Evolutionary conservation across 2,329 filamentous ascomycete genomes (phyloP), one percentile per base, ranked within the genome.

Genomic region (Aspergillus carbonarius): DNA sequence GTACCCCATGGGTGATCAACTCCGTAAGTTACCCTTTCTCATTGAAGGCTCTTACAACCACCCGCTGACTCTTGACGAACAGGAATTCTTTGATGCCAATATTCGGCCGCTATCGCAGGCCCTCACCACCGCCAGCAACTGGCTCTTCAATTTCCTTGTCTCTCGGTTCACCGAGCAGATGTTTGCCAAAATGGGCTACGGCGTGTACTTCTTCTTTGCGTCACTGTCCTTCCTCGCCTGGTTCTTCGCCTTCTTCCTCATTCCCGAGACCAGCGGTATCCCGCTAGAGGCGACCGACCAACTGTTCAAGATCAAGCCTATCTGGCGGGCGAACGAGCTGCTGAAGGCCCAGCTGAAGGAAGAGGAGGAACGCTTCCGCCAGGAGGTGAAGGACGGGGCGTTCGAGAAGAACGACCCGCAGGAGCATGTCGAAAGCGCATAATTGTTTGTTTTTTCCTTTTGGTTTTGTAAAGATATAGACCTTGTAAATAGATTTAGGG

Each of bases 1-100:
- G 87, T 1, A 89, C 87, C 0, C 89, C 88, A 0, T 92, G 89
- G 89, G 88, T 92, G 20, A 76, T 90, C 68, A 90, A 90, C 78
- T 82, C 82, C 10, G 68, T 71, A 63, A 56, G 64, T 65, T 48
- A 18, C 4, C 30, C 17, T 8, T 32, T 42, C 1, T 8, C 4
- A 13, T 2, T 18, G 7, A 34, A 0, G 10, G 23, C 25, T 12
- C 3, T 48, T n/a, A 1, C 0, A 20, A n/a, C 3, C 13, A 7
- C 15, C n/a, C 25, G 46, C 60, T 67, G 60, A 68, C 57, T 17
- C 17, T 40, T 7, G 5, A 2, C 13, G 18, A 44, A 51, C 20
- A 72, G 69, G 71, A 92, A 73, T 91, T 92, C 80, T 92, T 91
- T 72, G 84, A 88, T 66, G 83, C 86, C 63, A 88, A 88, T 74